These are phyloP conservation scores for Angophora floribunda DNA, from an alignment of 345 rosid genomes.

Conservation along the genomic window DNA sequence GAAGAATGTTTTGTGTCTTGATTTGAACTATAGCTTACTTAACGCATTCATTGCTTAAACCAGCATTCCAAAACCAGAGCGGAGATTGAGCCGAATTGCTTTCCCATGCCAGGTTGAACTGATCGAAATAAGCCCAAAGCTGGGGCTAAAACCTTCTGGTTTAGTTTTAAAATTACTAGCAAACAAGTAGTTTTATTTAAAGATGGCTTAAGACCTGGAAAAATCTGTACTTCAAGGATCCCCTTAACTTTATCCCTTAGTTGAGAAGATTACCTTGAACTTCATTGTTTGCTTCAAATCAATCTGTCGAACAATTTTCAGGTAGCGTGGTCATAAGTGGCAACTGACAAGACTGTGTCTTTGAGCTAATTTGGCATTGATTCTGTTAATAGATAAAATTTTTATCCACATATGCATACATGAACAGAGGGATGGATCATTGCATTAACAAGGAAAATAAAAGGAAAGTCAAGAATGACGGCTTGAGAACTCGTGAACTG, in stretches of 20 bases:
- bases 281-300: neutral
- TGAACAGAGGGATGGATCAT: neutral
- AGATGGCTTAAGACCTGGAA: neutral
- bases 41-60: neutral
- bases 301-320: neutral
- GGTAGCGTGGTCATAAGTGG: neutral
- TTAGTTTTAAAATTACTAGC: neutral
- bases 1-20: neutral
- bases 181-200: neutral
- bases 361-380: neutral
- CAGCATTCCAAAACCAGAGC: neutral
- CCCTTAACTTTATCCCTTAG: neutral
- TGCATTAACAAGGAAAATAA: neutral
- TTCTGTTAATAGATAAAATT: neutral
- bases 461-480: neutral
- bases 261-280: neutral
- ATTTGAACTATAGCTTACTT: neutral
- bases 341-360: neutral
- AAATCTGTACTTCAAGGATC: neutral
- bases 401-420: neutral
- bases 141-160: neutral
- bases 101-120: neutral
- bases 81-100: neutral
- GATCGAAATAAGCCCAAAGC: neutral
- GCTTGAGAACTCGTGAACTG: neutral